Evolutionary conservation across 163 green algal species (phyloP).

Genomic region (Chloroidium sp.): DNA sequence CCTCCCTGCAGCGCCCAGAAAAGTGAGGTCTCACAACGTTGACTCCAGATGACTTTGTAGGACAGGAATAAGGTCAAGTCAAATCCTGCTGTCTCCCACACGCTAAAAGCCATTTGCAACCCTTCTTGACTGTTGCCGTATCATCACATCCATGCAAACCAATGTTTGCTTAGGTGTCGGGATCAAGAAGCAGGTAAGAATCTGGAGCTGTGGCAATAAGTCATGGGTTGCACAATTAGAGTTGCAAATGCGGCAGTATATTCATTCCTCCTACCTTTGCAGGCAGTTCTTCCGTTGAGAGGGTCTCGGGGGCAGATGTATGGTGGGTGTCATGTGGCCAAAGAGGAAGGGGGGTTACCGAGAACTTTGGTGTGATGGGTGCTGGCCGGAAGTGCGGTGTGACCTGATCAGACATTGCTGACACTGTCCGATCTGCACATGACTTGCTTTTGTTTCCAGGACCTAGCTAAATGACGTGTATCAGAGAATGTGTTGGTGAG

Average conservation of each 20-base stretch:
- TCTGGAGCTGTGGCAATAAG: too few species aligned
- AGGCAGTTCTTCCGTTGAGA: too few species aligned
- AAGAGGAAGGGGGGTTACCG: neutral
- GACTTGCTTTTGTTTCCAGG: neutral
- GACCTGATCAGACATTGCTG: neutral
- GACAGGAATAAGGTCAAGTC: neutral
- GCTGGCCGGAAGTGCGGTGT: neutral
- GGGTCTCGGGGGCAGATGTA: too few species aligned
- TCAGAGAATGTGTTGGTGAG: too few species aligned
- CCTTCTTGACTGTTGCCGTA: too few species aligned
- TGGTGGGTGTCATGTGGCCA: neutral
- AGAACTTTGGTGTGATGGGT: neutral
- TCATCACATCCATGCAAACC: too few species aligned
- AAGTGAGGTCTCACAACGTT: neutral
- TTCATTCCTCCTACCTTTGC: neutral
- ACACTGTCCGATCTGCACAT: neutral
- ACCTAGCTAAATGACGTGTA: neutral
- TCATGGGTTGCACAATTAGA: too few species aligned
- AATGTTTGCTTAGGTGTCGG: too few species aligned
- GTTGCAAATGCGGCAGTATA: too few species aligned
- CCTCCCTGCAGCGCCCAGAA: neutral
- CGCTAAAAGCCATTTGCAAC: too few species aligned
- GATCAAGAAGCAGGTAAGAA: too few species aligned
- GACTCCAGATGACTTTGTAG: neutral
- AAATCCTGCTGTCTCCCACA: neutral